Conservation (phyloP, 768 basidiomycete genomes). For the Hemileccinum impolitum region DNA sequence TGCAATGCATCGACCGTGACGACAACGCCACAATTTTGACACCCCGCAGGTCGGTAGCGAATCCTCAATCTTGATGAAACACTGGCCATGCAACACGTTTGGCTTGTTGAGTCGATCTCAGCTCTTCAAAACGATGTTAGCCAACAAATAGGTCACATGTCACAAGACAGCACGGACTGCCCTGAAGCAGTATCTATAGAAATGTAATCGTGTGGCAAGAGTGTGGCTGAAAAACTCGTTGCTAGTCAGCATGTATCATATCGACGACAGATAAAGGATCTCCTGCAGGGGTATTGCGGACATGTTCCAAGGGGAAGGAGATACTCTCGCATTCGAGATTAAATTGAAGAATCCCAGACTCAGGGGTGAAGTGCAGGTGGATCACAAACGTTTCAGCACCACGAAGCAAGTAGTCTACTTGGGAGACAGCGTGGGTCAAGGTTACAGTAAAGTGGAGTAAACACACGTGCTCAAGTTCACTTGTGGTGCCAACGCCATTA, state of each 20-base stretch:
- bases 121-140: not conserved
- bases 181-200: conserved; percentile 14
- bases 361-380: conserved; percentile 24
- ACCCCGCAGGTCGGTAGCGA: too few species aligned
- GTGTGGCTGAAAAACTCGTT: not conserved
- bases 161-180: not conserved
- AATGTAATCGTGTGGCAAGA: not conserved
- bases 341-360: conserved; percentile 21
- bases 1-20: too few species aligned
- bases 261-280: conserved; percentile 4
- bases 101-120: conserved; percentile 1
- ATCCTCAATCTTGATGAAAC: not conserved
- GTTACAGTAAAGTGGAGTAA: conserved; percentile 5
- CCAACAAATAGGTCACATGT: conserved; percentile 8
- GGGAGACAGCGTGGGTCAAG: conserved; percentile 14
- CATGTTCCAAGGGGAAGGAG: conserved; percentile 17
- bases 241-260: conserved; percentile 7
- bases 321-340: conserved; percentile 20
- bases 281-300: conserved; percentile 11
- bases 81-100: not conserved
- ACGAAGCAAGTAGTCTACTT: conserved; percentile 10
- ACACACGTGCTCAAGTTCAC: conserved; percentile 1
- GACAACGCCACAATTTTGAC: too few species aligned
- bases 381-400: conserved; percentile 24
- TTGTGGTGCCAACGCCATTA: conserved; percentile 1